Evolutionary conservation across 2,329 filamentous ascomycete species (phyloP).

Genomic region (Harringtonia lauricola): DNA sequence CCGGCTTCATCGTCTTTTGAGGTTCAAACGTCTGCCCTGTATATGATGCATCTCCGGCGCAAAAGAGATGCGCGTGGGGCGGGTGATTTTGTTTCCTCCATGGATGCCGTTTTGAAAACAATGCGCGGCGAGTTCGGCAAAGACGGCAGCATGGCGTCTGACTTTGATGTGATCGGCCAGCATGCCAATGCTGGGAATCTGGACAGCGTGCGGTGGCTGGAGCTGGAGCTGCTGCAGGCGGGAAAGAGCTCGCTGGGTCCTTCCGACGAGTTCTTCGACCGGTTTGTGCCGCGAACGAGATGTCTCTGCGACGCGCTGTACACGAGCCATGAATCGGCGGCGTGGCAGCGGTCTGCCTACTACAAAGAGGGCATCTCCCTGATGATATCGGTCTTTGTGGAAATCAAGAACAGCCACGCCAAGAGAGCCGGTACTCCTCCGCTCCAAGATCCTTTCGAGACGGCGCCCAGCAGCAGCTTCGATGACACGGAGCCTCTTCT

Average conservation of each 20-base stretch:
- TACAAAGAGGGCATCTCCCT: constrained; percentile 29
- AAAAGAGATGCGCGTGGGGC: constrained; percentile 14
- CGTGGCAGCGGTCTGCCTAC: constrained; percentile 27
- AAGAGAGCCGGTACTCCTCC: no score
- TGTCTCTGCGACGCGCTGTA: constrained; percentile 33
- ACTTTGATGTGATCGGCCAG: constrained; percentile 24
- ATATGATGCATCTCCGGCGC: constrained; percentile 28
- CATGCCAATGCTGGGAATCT: constrained; percentile 25
- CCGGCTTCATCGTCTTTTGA: constrained; percentile 18
- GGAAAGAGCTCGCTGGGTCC: constrained; percentile 30
- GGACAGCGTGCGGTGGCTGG: constrained; percentile 32
- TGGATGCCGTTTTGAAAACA: constrained; percentile 23
- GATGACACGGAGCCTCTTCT: no score
- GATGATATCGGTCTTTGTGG: constrained; percentile 19
- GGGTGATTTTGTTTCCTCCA: constrained; percentile 23
- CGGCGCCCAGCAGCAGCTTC: not conserved
- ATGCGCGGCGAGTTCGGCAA: constrained; percentile 24
- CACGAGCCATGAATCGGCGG: constrained; percentile 16
- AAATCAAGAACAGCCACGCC: not conserved
- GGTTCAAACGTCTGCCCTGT: constrained; percentile 29
- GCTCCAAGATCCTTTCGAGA: not conserved
- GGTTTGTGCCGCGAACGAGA: constrained; percentile 29
- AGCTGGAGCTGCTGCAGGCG: constrained; percentile 38
- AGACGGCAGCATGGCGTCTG: constrained; percentile 8
- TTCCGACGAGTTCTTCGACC: constrained; percentile 25